Base-by-base conservation (phyloP, 192 early-diverging fungal genomes). In the Rhizoclosmatium sp. region DNA sequence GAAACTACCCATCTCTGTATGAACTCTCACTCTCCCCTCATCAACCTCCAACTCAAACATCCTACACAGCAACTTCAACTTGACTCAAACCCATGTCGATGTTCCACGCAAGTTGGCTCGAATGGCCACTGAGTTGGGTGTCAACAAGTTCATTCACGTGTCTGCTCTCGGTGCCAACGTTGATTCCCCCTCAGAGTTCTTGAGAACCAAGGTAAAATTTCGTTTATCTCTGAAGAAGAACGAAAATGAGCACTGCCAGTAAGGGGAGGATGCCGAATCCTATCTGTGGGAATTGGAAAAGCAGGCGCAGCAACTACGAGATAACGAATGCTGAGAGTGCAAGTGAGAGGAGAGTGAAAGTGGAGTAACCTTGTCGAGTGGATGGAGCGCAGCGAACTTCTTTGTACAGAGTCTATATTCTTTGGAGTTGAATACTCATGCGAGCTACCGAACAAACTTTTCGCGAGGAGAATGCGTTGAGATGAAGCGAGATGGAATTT, bases 1-100 rank as follows among this genome's bases (percentile, higher is more conserved):
- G 93, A 80, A 93, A 95, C 87, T 97, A 92, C 74, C 90, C 91
- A 68, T 97, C 98, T 69, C 96, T 95, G 94, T 90, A 69, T 40
- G 65, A 12, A 14, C 16, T 40, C 42, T 31, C 72, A 31, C 7
- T 45, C 60, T 16, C n/a, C 56, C 31, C 47, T 76, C 46, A 47
- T 79, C 23, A 1, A 46, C 16, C n/a, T 23, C 82, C 58, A 46
- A 75, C 12, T 2, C 46, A 40, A 54, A 45, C 59, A 41, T 46
- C 14, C 4, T 66, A 10, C 67, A n/a, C 79, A 95, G 94, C 84
- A 98, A 97, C 92, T 99, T 96, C 81, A 89, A 89, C 9, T 92
- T 95, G 77, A 85, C 95, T 41, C 85, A 93, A 75, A 93, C 96
- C 21, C 93, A 99, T 80, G 89, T 95, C 65, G 93, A 96, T 61